Evolutionary conservation across 2,329 filamentous ascomycete species (phyloP).

Genomic region (Macrophomina pseudophaseolina): DNA sequence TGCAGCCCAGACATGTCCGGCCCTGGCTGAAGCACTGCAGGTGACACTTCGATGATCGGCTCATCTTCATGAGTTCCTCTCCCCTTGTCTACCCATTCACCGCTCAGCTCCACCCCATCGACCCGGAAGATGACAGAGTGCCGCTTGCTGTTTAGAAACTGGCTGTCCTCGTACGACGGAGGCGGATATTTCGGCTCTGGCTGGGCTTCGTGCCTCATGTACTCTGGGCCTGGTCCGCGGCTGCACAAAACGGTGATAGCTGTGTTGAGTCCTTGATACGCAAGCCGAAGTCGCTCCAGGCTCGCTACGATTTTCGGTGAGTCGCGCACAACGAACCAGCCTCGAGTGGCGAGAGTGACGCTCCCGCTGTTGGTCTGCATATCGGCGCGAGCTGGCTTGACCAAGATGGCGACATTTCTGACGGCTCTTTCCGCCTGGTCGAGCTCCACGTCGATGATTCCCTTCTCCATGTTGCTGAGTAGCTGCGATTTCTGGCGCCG

Average conservation of each 20-base stretch:
- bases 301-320: slow-evolving; percentile 27
- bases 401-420: slow-evolving; percentile 27
- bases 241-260: slow-evolving; percentile 2
- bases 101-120: background rate
- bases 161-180: slow-evolving; percentile 2
- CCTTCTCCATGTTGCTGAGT: slow-evolving; percentile 26
- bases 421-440: slow-evolving; percentile 28
- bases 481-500: slow-evolving; percentile 27
- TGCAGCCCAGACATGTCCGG: background rate
- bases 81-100: background rate
- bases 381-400: slow-evolving; percentile 29
- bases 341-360: slow-evolving; percentile 24
- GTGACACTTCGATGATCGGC: background rate
- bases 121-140: background rate
- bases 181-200: background rate
- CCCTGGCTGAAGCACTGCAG: background rate
- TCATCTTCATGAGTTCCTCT: background rate
- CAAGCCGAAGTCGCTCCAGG: slow-evolving; percentile 28
- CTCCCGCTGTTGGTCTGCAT: slow-evolving; percentile 25
- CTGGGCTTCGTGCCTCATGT: background rate
- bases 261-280: slow-evolving; percentile 28
- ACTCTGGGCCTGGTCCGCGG: background rate
- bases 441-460: slow-evolving; percentile 26
- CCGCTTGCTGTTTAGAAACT: background rate
- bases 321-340: slow-evolving; percentile 29